Conservation (phyloP, 768 basidiomycete genomes). For the Aureoboletus auriporus region DNA sequence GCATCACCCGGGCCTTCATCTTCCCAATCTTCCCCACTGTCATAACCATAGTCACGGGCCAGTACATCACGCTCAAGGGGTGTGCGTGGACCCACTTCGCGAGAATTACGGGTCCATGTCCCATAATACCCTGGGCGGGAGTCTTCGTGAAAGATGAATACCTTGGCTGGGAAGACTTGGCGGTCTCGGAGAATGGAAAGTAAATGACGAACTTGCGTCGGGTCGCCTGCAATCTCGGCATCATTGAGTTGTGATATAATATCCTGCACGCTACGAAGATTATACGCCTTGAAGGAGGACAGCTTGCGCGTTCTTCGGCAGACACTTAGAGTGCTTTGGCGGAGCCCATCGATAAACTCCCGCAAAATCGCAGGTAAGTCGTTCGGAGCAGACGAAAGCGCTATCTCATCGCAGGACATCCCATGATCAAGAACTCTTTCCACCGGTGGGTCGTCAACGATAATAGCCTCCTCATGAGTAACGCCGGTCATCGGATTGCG, state of each 20-base stretch:
- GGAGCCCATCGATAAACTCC: conserved; percentile 25
- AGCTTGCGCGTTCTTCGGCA: conserved; percentile 16
- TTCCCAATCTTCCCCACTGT: conserved; percentile 97
- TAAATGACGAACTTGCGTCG: conserved; percentile 60
- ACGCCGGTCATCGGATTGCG: conserved; percentile 17
- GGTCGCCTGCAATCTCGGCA: conserved; percentile 74
- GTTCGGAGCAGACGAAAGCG: background rate
- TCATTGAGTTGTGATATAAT: conserved; percentile 65
- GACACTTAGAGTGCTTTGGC: conserved; percentile 23
- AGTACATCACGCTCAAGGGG: conserved; percentile 79
- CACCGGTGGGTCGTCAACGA: conserved; percentile 44
- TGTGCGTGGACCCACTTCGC: conserved; percentile 72
- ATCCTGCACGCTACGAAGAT: conserved; percentile 40
- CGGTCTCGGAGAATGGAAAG: conserved; percentile 61
- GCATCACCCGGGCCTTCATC: conserved; percentile 75
- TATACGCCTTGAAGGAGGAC: conserved; percentile 27
- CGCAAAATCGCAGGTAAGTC: conserved; percentile 10
- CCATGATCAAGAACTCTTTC: conserved; percentile 7
- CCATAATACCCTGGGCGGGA: conserved; percentile 90
- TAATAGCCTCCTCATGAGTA: conserved; percentile 46
- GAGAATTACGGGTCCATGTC: conserved; percentile 86
- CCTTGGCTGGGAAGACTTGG: conserved; percentile 65
- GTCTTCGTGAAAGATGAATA: conserved; percentile 80
- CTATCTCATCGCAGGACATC: conserved; percentile 1
- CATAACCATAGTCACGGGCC: conserved; percentile 84